A percentile compares a stretch with the other conserved stretches of the same genome.
Conservation (phyloP, 2,329 filamentous ascomycete species). For the Pyrenochaeta sp. region DNA sequence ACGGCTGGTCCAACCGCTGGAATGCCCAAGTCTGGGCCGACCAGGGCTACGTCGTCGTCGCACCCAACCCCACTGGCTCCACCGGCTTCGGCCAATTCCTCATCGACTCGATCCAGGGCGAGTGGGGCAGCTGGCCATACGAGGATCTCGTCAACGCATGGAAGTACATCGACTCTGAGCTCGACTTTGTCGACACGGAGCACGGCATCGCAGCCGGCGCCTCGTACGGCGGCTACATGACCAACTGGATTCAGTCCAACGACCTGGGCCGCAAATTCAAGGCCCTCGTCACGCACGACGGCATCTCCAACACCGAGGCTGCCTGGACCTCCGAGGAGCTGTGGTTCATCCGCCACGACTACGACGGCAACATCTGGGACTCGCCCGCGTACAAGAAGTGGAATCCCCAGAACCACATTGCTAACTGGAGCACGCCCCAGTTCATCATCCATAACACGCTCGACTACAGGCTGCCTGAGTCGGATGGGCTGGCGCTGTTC, state of each 20-base stretch:
- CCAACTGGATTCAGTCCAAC: conserved; percentile 88
- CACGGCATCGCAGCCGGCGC: conserved; percentile 79
- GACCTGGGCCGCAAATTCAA: conserved; percentile 84
- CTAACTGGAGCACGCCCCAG: conserved; percentile 84
- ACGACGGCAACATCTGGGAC: conserved; percentile 45
- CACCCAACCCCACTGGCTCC: conserved; percentile 83
- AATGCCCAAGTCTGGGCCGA: conserved; percentile 86
- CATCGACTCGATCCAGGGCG: conserved; percentile 75
- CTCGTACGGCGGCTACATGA: conserved; percentile 55
- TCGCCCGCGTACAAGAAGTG: conserved; percentile 59
- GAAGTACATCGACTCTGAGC: conserved; percentile 72
- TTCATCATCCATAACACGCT: conserved; percentile 89
- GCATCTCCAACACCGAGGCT: conserved; percentile 70
- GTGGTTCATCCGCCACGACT: conserved; percentile 60
- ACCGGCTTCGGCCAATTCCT: conserved; percentile 84
- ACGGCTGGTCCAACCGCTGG: conserved; percentile 83
- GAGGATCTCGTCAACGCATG: conserved; percentile 81
- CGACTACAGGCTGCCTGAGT: conserved; percentile 86
- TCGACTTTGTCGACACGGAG: conserved; percentile 72
- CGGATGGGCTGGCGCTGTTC: conserved; percentile 84
- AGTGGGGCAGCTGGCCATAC: conserved; percentile 91
- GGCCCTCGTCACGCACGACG: conserved; percentile 87
- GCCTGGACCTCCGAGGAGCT: conserved; percentile 58
- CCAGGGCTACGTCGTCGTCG: conserved; percentile 83
- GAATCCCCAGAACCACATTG: conserved; percentile 64